Base-by-base conservation (phyloP, 202 grass and related monocot genomes). In the Carex arenaria region DNA sequence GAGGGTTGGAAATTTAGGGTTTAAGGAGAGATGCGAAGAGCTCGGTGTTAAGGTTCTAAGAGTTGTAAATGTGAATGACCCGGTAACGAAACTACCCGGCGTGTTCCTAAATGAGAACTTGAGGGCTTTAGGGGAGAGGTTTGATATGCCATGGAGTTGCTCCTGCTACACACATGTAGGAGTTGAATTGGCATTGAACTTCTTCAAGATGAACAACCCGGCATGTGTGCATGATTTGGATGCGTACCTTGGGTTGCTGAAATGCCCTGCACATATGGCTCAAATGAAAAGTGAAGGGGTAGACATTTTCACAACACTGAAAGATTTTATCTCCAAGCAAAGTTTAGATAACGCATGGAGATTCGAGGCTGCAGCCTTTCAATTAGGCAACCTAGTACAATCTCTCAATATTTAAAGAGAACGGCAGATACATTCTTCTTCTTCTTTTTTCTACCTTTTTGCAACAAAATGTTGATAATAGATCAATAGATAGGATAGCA, bases 211-310 rank as follows among this genome's bases (percentile, higher is more conserved):
- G 57, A 71, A 80, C 47, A 72, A 93, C 71, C 88, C 89, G 15
- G 86, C 88, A 2, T 88, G 91, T 30, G 91, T 93, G 20, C 91
- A 93, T 67, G 91, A 93, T 55, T 31, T 93, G 64, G 91, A 88
- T 4, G 80, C 86, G 1, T 90, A 93, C 64, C 20, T 92, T 7
- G 87, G 90, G 54, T 45, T 92, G 56, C 42, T 92, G 34, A 92
- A 89, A 79, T 83, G 83, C 69, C 89, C 83, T 3, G 61, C 36
- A 14, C 87, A 85, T 47, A 55, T 89, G 32, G 42, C 42, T 18
- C 65, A 87, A 59, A 86, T 85, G 13, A 87, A 76, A 23, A 87
- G 57, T 59, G 76, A 91, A 26, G 89, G 85, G 3, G 70, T 17
- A 17, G 86, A 85, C 78, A 56, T 90, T 23, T 2, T 90, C 3